A percentile compares a stretch with the other conserved stretches of the same genome.
These are phyloP conservation scores for Alternaria sp. DNA, from an alignment of 2,329 filamentous ascomycete genomes.

Conservation along the genomic window DNA sequence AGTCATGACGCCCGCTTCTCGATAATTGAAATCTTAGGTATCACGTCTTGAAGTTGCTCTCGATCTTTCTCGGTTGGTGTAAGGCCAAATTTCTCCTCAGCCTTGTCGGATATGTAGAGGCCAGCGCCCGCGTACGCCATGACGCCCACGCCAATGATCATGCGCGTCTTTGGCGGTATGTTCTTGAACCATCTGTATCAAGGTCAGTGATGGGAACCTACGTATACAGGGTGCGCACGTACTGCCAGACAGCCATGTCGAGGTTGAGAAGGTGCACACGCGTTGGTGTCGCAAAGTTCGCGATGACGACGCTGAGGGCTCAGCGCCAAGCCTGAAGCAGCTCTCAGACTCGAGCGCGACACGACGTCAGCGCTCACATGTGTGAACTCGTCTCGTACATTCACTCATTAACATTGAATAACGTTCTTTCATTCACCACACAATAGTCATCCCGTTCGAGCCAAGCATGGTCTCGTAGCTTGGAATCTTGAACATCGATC, in stretches of 20 bases:
- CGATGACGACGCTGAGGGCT: slow-evolving; percentile 5
- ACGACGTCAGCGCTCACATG: neutral
- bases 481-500: neutral
- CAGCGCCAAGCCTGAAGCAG: slow-evolving; percentile 6
- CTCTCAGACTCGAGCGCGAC: neutral
- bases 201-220: slow-evolving; percentile 1
- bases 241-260: slow-evolving; percentile 49
- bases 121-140: slow-evolving; percentile 78
- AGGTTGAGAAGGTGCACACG: neutral
- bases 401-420: neutral
- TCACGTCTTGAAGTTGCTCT: slow-evolving; percentile 65
- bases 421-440: neutral
- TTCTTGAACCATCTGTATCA: slow-evolving; percentile 64
- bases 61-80: slow-evolving; percentile 76
- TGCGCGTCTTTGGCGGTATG: slow-evolving; percentile 72
- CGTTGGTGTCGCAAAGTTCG: slow-evolving; percentile 2
- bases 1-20: slow-evolving; percentile 15
- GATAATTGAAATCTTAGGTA: slow-evolving; percentile 63
- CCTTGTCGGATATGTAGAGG: slow-evolving; percentile 73
- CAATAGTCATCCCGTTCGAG: neutral
- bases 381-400: neutral
- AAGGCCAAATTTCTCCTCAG: slow-evolving; percentile 76
- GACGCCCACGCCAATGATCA: slow-evolving; percentile 74
- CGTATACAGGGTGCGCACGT: slow-evolving; percentile 4
- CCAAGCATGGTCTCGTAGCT: slow-evolving; percentile 10